A percentile compares a stretch with the other conserved stretches of the same genome.
Conservation (phyloP, 2,329 filamentous ascomycete species). For the Mycosphaerella arachidis region DNA sequence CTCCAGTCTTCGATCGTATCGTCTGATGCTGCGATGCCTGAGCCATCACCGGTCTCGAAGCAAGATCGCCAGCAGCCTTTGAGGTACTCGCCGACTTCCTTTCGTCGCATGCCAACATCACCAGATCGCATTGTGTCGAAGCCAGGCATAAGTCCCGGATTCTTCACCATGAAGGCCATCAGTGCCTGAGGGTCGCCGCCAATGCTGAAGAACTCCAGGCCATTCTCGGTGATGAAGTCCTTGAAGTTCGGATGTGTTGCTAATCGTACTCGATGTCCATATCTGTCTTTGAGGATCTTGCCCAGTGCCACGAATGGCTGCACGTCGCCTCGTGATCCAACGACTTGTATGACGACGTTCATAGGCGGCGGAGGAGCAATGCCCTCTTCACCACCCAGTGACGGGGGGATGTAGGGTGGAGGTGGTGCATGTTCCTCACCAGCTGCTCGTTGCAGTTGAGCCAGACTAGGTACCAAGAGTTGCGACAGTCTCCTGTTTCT, state of each 20-base stretch:
- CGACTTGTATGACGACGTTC: constrained; percentile 48
- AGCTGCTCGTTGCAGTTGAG: constrained; percentile 49
- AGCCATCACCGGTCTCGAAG: constrained; percentile 70
- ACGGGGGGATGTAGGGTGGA: constrained; percentile 69
- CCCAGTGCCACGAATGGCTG: constrained; percentile 49
- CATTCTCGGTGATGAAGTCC: constrained; percentile 47
- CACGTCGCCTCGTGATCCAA: constrained; percentile 48
- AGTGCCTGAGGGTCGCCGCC: constrained; percentile 48
- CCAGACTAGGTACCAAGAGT: constrained; percentile 61
- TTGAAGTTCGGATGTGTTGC: constrained; percentile 49
- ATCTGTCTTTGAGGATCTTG: constrained; percentile 47
- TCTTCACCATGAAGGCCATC: constrained; percentile 83
- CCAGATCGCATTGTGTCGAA: constrained; percentile 71
- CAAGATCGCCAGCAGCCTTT: constrained; percentile 83
- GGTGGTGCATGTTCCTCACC: constrained; percentile 50
- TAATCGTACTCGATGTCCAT: constrained; percentile 45
- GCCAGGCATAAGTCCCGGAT: constrained; percentile 79
- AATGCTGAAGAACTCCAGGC: constrained; percentile 50
- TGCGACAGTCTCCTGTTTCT: constrained; percentile 62
- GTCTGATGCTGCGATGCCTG: constrained; percentile 34
- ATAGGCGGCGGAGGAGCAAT: constrained; percentile 49
- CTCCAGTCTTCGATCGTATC: constrained; percentile 48
- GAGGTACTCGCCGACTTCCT: constrained; percentile 74
- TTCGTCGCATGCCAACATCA: constrained; percentile 69
- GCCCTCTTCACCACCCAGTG: constrained; percentile 60